phyloP scores from a whole-genome alignment of 1,284 basidiomycete species.

The Ganoderma multipileum region DNA sequence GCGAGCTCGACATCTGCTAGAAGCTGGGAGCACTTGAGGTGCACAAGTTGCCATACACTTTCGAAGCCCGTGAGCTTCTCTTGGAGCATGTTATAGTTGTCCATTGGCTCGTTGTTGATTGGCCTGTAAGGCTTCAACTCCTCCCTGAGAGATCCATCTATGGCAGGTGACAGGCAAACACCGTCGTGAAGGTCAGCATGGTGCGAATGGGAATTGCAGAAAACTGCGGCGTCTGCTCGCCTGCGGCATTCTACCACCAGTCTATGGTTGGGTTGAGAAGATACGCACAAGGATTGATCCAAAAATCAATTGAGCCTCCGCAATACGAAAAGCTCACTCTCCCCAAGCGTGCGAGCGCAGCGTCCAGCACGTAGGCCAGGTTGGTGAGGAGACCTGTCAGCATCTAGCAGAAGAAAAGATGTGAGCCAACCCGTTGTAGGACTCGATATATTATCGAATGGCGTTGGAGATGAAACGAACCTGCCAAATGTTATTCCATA shows the following conservation, averaged over 20 bases:
- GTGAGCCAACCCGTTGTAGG: background rate
- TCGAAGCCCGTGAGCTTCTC: constrained; percentile 6
- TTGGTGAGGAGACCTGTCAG: constrained; percentile 1
- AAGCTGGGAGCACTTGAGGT: constrained; percentile 8
- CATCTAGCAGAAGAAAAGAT: background rate
- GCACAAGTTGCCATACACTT: constrained; percentile 8
- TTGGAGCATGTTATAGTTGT: constrained; percentile 1
- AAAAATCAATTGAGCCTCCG: constrained; percentile 4
- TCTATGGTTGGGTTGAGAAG: background rate
- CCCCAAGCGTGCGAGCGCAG: constrained; percentile 36
- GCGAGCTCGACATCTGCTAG: constrained; percentile 8
- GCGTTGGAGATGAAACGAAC: background rate
- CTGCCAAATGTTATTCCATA: constrained; percentile 7
- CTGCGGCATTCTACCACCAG: background rate
- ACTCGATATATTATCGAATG: background rate
- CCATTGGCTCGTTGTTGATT: background rate
- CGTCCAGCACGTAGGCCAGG: constrained; percentile 33
- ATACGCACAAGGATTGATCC: constrained; percentile 1
- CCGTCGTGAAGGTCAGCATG: background rate
- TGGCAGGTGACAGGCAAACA: background rate
- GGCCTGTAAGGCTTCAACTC: background rate
- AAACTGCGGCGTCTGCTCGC: background rate
- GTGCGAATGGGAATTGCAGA: background rate
- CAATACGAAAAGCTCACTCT: constrained; percentile 38
- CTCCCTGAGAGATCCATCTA: constrained; percentile 1